Evolutionary conservation across 352 stramenopile species (phyloP).

Genomic region (Phytophthora cactorum): DNA sequence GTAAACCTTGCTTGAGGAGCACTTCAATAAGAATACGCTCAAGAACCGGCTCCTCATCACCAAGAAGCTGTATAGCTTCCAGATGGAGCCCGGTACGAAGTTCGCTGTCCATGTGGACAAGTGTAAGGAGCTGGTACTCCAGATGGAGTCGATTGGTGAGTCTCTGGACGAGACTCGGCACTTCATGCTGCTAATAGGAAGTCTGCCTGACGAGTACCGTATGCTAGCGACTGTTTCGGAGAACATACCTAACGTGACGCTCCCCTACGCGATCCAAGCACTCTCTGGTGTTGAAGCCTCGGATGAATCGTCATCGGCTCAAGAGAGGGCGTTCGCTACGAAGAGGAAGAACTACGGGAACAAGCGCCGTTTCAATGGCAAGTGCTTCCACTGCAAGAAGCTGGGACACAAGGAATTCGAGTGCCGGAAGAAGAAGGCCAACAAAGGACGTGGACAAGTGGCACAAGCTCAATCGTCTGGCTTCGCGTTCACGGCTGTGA

Average conservation of each 20-base stretch:
- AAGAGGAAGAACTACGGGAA: not conserved
- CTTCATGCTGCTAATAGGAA: not conserved
- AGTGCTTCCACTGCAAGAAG: conserved; percentile 3
- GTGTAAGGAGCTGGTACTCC: not conserved
- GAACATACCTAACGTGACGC: not conserved
- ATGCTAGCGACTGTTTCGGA: not conserved
- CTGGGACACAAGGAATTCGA: not conserved
- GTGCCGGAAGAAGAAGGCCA: not conserved
- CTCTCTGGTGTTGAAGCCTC: conserved; percentile 3
- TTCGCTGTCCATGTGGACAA: not conserved
- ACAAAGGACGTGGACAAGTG: conserved; percentile 2
- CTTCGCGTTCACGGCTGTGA: conserved; percentile 10
- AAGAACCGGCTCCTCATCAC: no score
- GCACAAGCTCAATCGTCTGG: not conserved
- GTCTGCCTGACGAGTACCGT: not conserved
- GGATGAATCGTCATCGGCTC: conserved; percentile 6
- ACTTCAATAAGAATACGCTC: no score
- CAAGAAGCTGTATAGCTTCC: no score
- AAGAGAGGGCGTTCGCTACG: conserved; percentile 3
- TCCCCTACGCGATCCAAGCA: not conserved
- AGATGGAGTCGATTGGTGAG: not conserved
- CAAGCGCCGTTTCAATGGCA: not conserved
- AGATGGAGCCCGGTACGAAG: no score
- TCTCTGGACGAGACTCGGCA: not conserved
- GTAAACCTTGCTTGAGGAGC: no score